Evolutionary conservation across 805 yeast genomes (phyloP).

Genomic region (Candida chauliodis): DNA sequence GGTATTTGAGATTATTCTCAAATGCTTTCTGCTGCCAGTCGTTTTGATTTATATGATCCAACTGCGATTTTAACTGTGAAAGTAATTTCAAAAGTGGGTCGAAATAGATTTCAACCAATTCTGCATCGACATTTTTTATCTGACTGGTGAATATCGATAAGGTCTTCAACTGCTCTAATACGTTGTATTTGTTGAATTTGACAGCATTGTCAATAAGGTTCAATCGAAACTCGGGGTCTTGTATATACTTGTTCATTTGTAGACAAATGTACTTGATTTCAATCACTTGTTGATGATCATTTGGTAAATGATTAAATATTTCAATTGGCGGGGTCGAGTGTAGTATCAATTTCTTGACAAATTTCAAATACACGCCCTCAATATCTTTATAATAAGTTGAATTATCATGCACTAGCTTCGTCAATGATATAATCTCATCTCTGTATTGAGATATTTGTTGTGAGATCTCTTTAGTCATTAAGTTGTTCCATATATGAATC

Average conservation of each 20-base stretch:
- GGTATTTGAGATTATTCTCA: constrained; percentile 27
- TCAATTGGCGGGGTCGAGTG: background rate
- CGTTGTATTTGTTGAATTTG: background rate
- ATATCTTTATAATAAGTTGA: constrained; percentile 33
- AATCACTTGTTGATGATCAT: constrained; percentile 11
- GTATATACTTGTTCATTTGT: constrained; percentile 13
- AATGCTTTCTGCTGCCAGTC: constrained; percentile 6
- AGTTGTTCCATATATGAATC: constrained; percentile 31
- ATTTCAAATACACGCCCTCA: constrained; percentile 22
- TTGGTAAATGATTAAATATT: constrained; percentile 10
- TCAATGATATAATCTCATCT: constrained; percentile 14
- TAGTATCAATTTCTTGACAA: constrained; percentile 24
- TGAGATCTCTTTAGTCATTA: constrained; percentile 17
- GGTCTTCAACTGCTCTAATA: constrained; percentile 17
- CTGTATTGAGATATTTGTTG: constrained; percentile 9
- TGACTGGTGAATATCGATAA: constrained; percentile 18
- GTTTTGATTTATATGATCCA: background rate
- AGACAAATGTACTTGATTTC: constrained; percentile 22
- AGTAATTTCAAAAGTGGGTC: constrained; percentile 5
- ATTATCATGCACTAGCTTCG: constrained; percentile 31
- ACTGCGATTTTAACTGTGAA: constrained; percentile 8
- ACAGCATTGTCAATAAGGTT: background rate
- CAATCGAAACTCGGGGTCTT: background rate
- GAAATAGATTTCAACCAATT: background rate
- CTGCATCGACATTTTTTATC: background rate